A percentile compares a stretch with the other conserved stretches of the same genome.
These are phyloP conservation scores for Discostella stelligeroides DNA, from an alignment of 108 stramenopile species.

Conservation along the genomic window DNA sequence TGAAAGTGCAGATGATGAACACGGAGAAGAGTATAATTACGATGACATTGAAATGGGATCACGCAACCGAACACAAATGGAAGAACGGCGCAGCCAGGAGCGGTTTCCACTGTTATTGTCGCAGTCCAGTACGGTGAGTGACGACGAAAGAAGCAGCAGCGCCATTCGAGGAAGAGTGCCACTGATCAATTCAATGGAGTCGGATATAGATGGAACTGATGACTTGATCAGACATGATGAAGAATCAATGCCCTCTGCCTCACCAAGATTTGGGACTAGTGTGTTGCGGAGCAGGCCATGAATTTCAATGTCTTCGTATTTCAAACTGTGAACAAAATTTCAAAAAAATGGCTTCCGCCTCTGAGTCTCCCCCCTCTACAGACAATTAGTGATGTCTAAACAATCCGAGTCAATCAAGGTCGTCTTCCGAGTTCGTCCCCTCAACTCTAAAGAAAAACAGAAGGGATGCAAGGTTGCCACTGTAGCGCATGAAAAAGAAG, in stretches of 20 bases:
- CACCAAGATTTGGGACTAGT: conserved; percentile 25
- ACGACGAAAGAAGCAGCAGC: conserved; percentile 36
- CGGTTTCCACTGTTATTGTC: conserved; percentile 18
- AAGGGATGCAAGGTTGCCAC: conserved; percentile 73
- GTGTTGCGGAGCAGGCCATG: conserved; percentile 15
- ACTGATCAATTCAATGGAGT: conserved; percentile 37
- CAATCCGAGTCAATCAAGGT: conserved; percentile 86
- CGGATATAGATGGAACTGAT: conserved; percentile 25
- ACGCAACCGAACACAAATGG: not conserved
- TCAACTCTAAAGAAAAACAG: conserved; percentile 91
- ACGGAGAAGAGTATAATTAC: not conserved
- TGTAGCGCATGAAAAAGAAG: conserved; percentile 62
- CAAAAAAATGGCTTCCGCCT: no score
- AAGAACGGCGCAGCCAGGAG: conserved; percentile 14
- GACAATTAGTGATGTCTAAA: conserved; percentile 37
- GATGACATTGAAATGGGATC: conserved; percentile 37
- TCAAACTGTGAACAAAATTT: no score
- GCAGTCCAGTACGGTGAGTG: conserved; percentile 24
- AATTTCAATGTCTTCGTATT: no score
- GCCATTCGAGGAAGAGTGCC: conserved; percentile 46
- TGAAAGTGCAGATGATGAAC: conserved; percentile 15
- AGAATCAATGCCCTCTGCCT: conserved; percentile 13
- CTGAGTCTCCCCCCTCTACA: no score
- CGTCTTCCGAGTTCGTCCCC: conserved; percentile 94
- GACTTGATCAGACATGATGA: conserved; percentile 2